Base-by-base conservation (phyloP, 2,329 filamentous ascomycete species). In the Reticulascus tulasneorum region DNA sequence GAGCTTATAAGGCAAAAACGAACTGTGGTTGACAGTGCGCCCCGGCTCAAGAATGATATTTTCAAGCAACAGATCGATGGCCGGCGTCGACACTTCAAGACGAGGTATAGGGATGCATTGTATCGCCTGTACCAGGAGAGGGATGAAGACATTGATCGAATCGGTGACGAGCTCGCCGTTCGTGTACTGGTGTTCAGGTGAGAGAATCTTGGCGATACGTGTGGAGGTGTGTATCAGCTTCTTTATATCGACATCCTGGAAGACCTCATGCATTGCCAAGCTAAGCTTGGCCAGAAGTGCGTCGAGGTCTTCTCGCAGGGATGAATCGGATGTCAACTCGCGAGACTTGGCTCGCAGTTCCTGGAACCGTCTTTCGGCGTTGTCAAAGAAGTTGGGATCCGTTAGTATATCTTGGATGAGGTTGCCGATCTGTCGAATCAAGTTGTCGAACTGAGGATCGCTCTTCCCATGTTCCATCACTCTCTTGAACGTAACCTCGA, bases 11-110 rank as follows among this genome's bases (percentile, higher is more conserved):
- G 91, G 91, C 1, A 97, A 71, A 67, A 97, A 97, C 0, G 90
- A 95, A 4, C 84, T 87, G 44, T 83, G 69, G 56, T 95, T 91
- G 50, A 94, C 73, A 0, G 88, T 94, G 38, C 73, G 73, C 7
- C 91, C 91, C 0, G 91, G 91, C 54, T 96, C 87, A 21, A 97
- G 72, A 41, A 97, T 84, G 21, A 97, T 69, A 46, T 94, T 96
- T 55, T 97, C 91, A 3, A 97, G 66, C 1, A 97, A 67, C 6
- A 97, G 74, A 50, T 96, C 90, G 36, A 94, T 71, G 22, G 86
- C 80, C 0, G 89, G 90, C 4, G 83, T 84, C 1, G 86, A 84
- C 6, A 96, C 70, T 58, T 96, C 91, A n/a, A 96, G 62, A 5
- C 91, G 82, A 1, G 90, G 90, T 34, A 97, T 93, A 0, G 91